Conservation (phyloP, 1,139 yeast genomes). For the Kurtzmaniella quercitrusa region DNA sequence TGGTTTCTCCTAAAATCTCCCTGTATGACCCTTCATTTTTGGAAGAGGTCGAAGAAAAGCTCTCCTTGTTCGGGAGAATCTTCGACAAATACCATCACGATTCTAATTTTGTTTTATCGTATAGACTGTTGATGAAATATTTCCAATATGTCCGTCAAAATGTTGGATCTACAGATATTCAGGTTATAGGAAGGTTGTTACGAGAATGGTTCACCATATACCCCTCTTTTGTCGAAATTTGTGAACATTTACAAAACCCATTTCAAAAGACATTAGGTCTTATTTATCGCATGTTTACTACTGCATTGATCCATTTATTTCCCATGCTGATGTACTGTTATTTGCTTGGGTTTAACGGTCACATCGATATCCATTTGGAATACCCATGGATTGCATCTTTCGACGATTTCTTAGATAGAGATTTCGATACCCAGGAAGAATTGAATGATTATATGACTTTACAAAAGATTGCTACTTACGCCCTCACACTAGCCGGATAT, state of each 20-base stretch:
- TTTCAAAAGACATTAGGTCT: constrained; percentile 15
- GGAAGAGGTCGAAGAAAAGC: constrained; percentile 15
- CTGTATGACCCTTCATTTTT: constrained; percentile 17
- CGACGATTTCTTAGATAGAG: background rate
- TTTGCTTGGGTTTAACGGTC: constrained; percentile 23
- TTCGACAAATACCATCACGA: constrained; percentile 2
- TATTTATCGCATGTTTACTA: constrained; percentile 16
- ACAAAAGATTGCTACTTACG: background rate
- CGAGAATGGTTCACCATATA: constrained; percentile 23
- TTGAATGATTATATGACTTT: constrained; percentile 7
- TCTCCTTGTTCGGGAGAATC: constrained; percentile 11
- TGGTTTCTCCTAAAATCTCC: constrained; percentile 20
- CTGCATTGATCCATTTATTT: constrained; percentile 20
- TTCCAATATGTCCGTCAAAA: background rate
- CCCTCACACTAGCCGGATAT: constrained; percentile 20
- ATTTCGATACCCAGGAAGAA: constrained; percentile 6
- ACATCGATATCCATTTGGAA: constrained; percentile 14
- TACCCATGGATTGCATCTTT: background rate
- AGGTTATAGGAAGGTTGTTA: constrained; percentile 16
- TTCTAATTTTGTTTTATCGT: constrained; percentile 11
- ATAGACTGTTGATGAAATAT: constrained; percentile 11
- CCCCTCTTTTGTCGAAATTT: constrained; percentile 18
- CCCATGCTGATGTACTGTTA: constrained; percentile 21
- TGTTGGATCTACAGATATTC: background rate
- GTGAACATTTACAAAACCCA: constrained; percentile 13